These are phyloP conservation scores for Phanerodontia chrysosporium DNA, from an alignment of 768 basidiomycete species.

Conservation along the genomic window DNA sequence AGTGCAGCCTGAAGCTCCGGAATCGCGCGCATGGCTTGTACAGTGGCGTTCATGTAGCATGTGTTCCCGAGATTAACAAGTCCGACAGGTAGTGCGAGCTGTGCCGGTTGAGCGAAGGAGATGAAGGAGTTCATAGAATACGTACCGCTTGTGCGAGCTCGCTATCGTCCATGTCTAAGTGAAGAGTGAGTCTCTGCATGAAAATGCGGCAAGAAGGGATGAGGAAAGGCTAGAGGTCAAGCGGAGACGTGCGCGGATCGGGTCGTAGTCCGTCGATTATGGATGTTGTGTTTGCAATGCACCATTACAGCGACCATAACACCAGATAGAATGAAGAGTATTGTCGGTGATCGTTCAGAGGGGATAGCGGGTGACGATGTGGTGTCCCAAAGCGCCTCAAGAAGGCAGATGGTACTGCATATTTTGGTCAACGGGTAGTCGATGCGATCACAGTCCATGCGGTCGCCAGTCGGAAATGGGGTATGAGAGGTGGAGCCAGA, in stretches of 20 bases:
- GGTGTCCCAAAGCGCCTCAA: too few relatives aligned
- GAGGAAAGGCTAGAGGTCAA: background rate
- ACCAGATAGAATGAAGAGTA: too few relatives aligned
- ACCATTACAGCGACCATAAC: too few relatives aligned
- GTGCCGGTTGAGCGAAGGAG: background rate
- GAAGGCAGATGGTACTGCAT: too few relatives aligned
- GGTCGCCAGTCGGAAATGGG: too few relatives aligned
- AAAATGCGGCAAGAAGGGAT: background rate
- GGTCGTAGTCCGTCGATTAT: background rate
- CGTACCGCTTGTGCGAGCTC: constrained; percentile 78
- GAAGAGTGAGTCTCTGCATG: background rate
- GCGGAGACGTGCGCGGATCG: background rate
- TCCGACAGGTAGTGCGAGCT: constrained; percentile 81
- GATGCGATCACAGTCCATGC: too few relatives aligned
- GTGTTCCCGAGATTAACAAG: constrained; percentile 89
- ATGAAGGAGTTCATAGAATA: background rate
- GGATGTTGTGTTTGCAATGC: too few relatives aligned
- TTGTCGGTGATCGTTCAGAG: too few relatives aligned
- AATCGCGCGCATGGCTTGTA: constrained; percentile 91
- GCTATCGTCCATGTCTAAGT: constrained; percentile 74
- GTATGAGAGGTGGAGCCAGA: too few relatives aligned
- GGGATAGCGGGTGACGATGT: too few relatives aligned
- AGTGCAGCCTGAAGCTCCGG: constrained; percentile 83
- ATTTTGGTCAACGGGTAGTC: too few relatives aligned
- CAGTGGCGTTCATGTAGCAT: constrained; percentile 95